Evolutionary conservation across 495 filamentous ascomycete species (phyloP).

Genomic region (Bacidia gigantensis): DNA sequence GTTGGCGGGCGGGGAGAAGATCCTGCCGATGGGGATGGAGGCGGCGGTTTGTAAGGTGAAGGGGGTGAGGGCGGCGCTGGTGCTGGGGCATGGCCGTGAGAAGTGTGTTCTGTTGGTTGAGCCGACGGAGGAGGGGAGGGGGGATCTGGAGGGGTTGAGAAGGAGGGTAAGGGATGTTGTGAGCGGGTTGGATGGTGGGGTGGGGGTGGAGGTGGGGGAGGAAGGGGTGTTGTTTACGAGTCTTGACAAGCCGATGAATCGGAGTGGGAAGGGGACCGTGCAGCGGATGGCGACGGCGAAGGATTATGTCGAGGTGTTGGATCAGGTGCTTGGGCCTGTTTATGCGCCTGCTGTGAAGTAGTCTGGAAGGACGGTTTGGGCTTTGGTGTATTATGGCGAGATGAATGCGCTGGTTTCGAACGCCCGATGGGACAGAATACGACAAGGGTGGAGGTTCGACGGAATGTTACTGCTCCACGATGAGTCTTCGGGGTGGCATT

Average conservation of each 20-base stretch:
- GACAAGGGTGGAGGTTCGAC: no score
- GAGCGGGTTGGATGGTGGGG: conserved; percentile 28
- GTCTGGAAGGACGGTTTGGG: no score
- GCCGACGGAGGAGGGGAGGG: conserved; percentile 14
- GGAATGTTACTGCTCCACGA: no score
- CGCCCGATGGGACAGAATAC: no score
- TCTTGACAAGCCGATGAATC: conserved; percentile 24
- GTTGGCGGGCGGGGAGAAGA: conserved; percentile 30
- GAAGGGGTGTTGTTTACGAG: conserved; percentile 27
- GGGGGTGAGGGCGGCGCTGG: conserved; percentile 21
- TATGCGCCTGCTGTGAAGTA: no score
- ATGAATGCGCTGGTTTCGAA: no score
- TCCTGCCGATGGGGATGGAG: conserved; percentile 29
- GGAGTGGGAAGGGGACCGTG: conserved; percentile 35
- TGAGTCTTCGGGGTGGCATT: no score
- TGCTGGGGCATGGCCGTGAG: conserved; percentile 25
- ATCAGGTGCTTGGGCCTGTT: no score
- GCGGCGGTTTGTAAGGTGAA: conserved; percentile 18
- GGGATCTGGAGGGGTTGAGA: conserved; percentile 27
- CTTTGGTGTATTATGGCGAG: no score
- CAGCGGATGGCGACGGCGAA: conserved; percentile 21
- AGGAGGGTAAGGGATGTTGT: no score
- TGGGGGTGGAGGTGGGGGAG: conserved; percentile 29
- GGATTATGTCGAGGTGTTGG: no score
- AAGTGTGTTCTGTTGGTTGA: conserved; percentile 28